Conservation (phyloP, 2,329 filamentous ascomycete genomes). For the Scedosporium boydii region DNA sequence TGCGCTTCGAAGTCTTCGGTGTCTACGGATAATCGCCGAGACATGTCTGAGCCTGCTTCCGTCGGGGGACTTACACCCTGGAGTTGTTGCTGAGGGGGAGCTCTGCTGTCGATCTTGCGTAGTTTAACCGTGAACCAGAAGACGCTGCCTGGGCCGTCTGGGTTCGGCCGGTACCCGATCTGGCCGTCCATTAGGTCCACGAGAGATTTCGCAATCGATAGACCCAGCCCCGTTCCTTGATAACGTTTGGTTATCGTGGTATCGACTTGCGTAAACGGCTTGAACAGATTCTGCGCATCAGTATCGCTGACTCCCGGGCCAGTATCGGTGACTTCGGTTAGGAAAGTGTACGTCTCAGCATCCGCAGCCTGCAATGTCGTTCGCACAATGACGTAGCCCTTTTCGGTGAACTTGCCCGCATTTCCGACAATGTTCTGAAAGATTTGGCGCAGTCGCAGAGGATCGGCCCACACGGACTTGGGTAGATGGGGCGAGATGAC, state of each 20-base stretch:
- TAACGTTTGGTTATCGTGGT: conserved; percentile 42
- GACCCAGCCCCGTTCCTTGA: conserved; percentile 45
- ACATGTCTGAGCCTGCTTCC: conserved; percentile 5
- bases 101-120: conserved; percentile 17
- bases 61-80: conserved; percentile 15
- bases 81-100: conserved; percentile 14
- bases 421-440: conserved; percentile 54
- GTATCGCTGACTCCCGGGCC: conserved; percentile 42
- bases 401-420: conserved; percentile 52
- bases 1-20: conserved; percentile 9
- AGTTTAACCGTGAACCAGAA: conserved; percentile 42
- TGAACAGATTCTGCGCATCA: conserved; percentile 38
- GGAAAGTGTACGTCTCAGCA: conserved; percentile 32
- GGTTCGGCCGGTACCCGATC: conserved; percentile 30
- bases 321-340: conserved; percentile 42
- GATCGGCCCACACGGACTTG: conserved; percentile 37
- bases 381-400: conserved; percentile 38
- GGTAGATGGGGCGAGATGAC: conserved; percentile 25
- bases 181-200: conserved; percentile 46
- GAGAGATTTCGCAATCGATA: conserved; percentile 48
- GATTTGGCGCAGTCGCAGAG: conserved; percentile 50
- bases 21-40: conserved; percentile 16
- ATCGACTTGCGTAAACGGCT: conserved; percentile 46
- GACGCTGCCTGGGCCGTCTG: conserved; percentile 34
- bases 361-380: conserved; percentile 30